Evolutionary conservation across 2,329 filamentous ascomycete genomes (phyloP).

Genomic region (Beauveria sp.): DNA sequence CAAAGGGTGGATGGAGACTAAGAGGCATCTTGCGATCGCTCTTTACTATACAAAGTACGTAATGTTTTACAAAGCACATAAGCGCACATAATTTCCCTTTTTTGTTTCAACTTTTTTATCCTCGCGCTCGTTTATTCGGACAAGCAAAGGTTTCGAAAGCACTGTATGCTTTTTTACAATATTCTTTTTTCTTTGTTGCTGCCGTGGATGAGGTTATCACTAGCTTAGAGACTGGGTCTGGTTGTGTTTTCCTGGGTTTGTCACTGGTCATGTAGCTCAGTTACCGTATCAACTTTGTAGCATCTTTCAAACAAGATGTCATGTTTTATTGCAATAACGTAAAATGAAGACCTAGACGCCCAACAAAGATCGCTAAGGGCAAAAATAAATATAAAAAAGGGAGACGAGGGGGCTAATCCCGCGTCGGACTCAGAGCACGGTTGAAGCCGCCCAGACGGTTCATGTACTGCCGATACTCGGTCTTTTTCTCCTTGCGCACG

Average conservation of each 20-base stretch:
- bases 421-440: slow-evolving; percentile 57
- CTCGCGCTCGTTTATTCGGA: background rate
- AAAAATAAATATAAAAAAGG: too few species aligned
- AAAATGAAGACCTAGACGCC: too few species aligned
- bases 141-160: background rate
- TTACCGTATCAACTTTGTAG: too few species aligned
- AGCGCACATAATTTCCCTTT: slow-evolving; percentile 1
- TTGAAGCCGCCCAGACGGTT: slow-evolving; percentile 79
- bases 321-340: too few species aligned
- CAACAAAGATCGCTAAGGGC: background rate
- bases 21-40: background rate
- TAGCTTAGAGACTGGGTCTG: too few species aligned
- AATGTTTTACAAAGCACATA: slow-evolving; percentile 24
- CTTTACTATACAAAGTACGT: slow-evolving; percentile 20
- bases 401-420: slow-evolving; percentile 19
- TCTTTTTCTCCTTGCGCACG: slow-evolving; percentile 87
- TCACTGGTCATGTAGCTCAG: too few species aligned
- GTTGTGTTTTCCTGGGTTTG: too few species aligned
- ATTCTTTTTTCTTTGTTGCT: too few species aligned
- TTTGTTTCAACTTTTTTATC: background rate
- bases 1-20: background rate
- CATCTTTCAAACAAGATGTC: too few species aligned
- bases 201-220: too few species aligned
- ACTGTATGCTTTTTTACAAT: background rate
- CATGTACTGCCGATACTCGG: slow-evolving; percentile 95